Conservation (phyloP, 1,139 yeast genomes). For the Blastobotrys aristatus region DNA sequence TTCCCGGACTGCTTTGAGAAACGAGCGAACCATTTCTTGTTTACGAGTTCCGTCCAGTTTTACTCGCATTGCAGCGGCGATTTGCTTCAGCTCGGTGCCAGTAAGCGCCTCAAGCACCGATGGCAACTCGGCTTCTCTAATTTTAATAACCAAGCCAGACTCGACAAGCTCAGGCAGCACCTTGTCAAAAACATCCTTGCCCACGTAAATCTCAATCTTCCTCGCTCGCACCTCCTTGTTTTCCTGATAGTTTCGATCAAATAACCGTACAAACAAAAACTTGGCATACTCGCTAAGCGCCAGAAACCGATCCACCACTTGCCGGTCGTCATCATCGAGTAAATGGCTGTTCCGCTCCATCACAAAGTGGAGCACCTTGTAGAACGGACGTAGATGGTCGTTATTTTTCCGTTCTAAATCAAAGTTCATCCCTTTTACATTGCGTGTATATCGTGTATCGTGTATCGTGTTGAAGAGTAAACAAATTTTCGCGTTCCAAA, state of each 20-base stretch:
- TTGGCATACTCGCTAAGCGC: constrained; percentile 9
- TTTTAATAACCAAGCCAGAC: constrained; percentile 5
- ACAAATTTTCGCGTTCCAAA: no score
- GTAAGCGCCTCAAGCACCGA: constrained; percentile 9
- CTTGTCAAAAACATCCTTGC: constrained; percentile 6
- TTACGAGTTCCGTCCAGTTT: background rate
- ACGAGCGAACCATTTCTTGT: constrained; percentile 1
- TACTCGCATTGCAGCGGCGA: background rate
- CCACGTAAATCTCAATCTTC: constrained; percentile 12
- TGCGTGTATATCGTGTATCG: background rate
- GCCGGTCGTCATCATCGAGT: constrained; percentile 5
- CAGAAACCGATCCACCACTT: constrained; percentile 3
- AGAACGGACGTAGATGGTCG: constrained; percentile 13
- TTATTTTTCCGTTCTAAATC: constrained; percentile 11
- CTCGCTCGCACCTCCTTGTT: constrained; percentile 8
- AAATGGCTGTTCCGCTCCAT: constrained; percentile 6
- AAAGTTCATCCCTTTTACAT: constrained; percentile 2
- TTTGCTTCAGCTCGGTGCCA: constrained; percentile 2
- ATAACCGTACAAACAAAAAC: constrained; percentile 13
- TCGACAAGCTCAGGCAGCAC: constrained; percentile 6
- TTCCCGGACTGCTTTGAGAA: constrained; percentile 1
- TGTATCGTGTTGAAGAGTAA: no score
- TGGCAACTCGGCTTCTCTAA: constrained; percentile 9
- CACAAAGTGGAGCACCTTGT: constrained; percentile 12
- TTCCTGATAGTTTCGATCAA: constrained; percentile 14